A percentile compares a stretch with the other conserved stretches of the same genome.
Evolutionary conservation across 78 protist genomes (phyloP).

Genomic region (Dictyostelium firmibasis): DNA sequence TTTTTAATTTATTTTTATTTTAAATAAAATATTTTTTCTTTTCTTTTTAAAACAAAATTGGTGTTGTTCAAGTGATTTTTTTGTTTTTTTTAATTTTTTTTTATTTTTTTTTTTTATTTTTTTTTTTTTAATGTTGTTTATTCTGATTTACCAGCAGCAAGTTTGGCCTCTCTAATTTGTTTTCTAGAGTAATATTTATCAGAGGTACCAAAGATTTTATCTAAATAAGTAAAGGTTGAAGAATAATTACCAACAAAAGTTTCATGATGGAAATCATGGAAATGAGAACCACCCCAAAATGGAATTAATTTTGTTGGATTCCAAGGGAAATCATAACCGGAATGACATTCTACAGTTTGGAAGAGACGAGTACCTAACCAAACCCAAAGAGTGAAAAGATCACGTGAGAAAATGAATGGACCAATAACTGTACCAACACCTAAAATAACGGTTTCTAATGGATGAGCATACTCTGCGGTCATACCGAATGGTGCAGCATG

Average conservation of each 20-base stretch:
- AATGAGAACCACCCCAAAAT: constrained; percentile 83
- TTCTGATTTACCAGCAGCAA: background rate
- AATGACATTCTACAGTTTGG: constrained; percentile 80
- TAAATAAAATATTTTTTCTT: no score
- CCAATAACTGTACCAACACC: constrained; percentile 82
- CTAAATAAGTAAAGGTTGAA: constrained; percentile 67
- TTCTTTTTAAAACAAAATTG: background rate
- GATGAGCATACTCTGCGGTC: constrained; percentile 82
- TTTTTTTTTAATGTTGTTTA: background rate
- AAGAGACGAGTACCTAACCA: constrained; percentile 67
- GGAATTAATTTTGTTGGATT: constrained; percentile 59
- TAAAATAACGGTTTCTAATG: constrained; percentile 57
- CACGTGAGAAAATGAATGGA: constrained; percentile 69
- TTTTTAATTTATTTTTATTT: background rate
- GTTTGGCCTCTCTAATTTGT: background rate
- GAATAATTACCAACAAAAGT: constrained; percentile 77
- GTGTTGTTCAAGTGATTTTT: background rate
- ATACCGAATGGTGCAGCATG: constrained; percentile 74
- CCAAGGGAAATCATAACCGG: constrained; percentile 83
- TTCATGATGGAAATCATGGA: constrained; percentile 86
- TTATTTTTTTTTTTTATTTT: background rate
- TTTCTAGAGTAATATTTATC: constrained; percentile 34
- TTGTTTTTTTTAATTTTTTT: background rate
- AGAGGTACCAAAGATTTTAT: constrained; percentile 57
- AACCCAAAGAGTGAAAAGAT: constrained; percentile 60